A percentile compares a stretch with the other conserved stretches of the same genome.
Conservation (phyloP, 2,329 filamentous ascomycete species). For the Pseudogymnoascus sp. region DNA sequence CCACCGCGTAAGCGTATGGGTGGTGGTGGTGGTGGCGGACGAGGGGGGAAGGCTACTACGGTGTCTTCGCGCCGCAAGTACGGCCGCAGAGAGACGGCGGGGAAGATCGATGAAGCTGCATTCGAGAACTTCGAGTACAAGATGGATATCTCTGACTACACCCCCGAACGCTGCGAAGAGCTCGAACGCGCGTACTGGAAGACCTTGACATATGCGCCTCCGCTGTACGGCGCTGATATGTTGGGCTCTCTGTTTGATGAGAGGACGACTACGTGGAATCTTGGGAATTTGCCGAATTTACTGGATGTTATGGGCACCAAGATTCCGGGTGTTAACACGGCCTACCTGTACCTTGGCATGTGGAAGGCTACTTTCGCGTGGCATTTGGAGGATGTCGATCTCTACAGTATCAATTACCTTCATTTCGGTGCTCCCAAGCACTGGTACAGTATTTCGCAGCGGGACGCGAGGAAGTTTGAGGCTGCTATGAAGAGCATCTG, state of each 20-base stretch:
- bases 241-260: conserved; percentile 92
- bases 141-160: conserved; percentile 81
- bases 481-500: conserved; percentile 91
- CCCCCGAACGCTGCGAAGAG: conserved; percentile 84
- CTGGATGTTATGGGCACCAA: conserved; percentile 91
- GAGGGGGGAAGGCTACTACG: conserved; percentile 49
- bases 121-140: conserved; percentile 89
- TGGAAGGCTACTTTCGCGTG: conserved; percentile 99
- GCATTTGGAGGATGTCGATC: conserved; percentile 96
- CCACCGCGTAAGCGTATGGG: conserved; percentile 32
- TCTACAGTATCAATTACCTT: conserved; percentile 99
- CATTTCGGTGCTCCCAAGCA: conserved; percentile 98
- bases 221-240: conserved; percentile 93
- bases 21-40: conserved; percentile 35
- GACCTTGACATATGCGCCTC: conserved; percentile 86
- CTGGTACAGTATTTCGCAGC: conserved; percentile 98
- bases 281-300: conserved; percentile 87
- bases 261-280: conserved; percentile 75
- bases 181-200: conserved; percentile 96
- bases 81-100: conserved; percentile 67
- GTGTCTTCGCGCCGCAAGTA: conserved; percentile 82
- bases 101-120: conserved; percentile 77
- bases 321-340: conserved; percentile 94
- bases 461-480: conserved; percentile 87
- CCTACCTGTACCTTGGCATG: conserved; percentile 96